phyloP scores from a whole-genome alignment of 2,329 filamentous ascomycete species.

The Fusarium anthophilum region DNA sequence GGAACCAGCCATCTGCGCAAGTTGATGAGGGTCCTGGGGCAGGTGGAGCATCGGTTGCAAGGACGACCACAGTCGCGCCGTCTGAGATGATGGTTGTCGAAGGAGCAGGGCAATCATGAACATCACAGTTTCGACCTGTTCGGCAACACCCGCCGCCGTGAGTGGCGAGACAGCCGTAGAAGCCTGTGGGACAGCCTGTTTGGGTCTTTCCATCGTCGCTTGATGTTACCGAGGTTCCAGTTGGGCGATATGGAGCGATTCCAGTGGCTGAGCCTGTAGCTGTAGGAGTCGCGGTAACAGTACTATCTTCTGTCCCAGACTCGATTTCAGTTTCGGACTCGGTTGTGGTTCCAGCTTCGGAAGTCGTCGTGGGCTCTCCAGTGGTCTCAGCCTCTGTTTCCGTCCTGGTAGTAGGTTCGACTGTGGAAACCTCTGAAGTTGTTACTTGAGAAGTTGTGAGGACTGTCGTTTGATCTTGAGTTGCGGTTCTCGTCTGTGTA shows the following conservation, averaged over 20 bases:
- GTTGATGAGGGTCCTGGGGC: slow-evolving; percentile 52
- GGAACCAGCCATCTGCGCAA: slow-evolving; percentile 83
- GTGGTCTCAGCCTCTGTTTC: slow-evolving; percentile 45
- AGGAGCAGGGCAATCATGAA: slow-evolving; percentile 76
- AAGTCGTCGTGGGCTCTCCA: slow-evolving; percentile 15
- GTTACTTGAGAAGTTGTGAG: slow-evolving; percentile 51
- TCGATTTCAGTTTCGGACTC: not conserved
- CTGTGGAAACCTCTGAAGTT: slow-evolving; percentile 45
- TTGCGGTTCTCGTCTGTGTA: slow-evolving; percentile 35
- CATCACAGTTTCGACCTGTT: slow-evolving; percentile 84
- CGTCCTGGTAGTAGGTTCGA: slow-evolving; percentile 51
- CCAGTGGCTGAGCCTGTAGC: slow-evolving; percentile 51
- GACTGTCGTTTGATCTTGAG: slow-evolving; percentile 38
- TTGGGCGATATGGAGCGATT: slow-evolving; percentile 60
- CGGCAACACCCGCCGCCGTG: slow-evolving; percentile 89
- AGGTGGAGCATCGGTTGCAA: slow-evolving; percentile 59
- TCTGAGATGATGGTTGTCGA: slow-evolving; percentile 72
- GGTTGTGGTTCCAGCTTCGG: not conserved
- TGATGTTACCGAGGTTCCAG: slow-evolving; percentile 48
- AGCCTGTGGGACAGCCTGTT: slow-evolving; percentile 80
- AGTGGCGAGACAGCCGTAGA: slow-evolving; percentile 87
- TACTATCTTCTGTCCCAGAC: not conserved
- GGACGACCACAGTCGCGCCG: slow-evolving; percentile 77
- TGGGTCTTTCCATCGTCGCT: slow-evolving; percentile 47
- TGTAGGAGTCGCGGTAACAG: slow-evolving; percentile 39